Conservation (phyloP, 371 early-diverging fungal species). For the Zychaea mexicana region DNA sequence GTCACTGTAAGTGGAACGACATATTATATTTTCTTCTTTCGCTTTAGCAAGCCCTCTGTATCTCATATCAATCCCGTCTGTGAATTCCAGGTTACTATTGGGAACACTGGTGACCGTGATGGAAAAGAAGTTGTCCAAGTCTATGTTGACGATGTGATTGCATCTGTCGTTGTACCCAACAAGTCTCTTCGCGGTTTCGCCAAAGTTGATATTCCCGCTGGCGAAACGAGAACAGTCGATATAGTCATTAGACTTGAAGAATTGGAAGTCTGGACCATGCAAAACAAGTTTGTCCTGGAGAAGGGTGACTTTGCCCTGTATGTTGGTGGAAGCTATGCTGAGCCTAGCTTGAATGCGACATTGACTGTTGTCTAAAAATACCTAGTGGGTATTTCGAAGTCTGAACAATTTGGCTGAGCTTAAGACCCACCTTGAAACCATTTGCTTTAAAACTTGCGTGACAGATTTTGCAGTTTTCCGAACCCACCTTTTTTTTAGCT, state of each 20-base stretch:
- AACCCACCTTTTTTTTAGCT: too few relatives aligned
- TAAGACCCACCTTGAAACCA: too few relatives aligned
- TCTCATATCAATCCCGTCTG: too few relatives aligned
- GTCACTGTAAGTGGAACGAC: constrained; percentile 6
- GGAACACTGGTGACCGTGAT: constrained; percentile 39
- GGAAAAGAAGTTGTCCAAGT: constrained; percentile 58
- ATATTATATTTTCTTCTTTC: too few relatives aligned
- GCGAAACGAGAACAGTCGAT: constrained; percentile 15
- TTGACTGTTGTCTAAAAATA: constrained; percentile 18
- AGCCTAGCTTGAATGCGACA: constrained; percentile 13
- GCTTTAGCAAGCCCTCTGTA: too few relatives aligned
- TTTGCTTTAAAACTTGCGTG: too few relatives aligned
- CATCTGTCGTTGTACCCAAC: constrained; percentile 35
- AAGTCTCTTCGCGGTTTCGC: constrained; percentile 43
- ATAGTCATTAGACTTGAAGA: constrained; percentile 20
- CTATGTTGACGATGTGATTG: constrained; percentile 34
- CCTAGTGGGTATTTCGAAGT: too few relatives aligned
- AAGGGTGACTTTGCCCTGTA: constrained; percentile 17
- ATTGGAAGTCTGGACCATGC: constrained; percentile 17
- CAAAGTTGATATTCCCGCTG: constrained; percentile 25
- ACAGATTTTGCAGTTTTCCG: too few relatives aligned
- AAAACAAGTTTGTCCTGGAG: constrained; percentile 17
- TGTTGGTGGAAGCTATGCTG: constrained; percentile 22
- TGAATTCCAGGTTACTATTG: constrained; percentile 31
- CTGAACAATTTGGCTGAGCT: too few relatives aligned